Percentiles rank a stretch among this genome's conserved stretches.
Evolutionary conservation across 495 filamentous ascomycete genomes (phyloP).

Genomic region (Staphylotrichum tortipilum): DNA sequence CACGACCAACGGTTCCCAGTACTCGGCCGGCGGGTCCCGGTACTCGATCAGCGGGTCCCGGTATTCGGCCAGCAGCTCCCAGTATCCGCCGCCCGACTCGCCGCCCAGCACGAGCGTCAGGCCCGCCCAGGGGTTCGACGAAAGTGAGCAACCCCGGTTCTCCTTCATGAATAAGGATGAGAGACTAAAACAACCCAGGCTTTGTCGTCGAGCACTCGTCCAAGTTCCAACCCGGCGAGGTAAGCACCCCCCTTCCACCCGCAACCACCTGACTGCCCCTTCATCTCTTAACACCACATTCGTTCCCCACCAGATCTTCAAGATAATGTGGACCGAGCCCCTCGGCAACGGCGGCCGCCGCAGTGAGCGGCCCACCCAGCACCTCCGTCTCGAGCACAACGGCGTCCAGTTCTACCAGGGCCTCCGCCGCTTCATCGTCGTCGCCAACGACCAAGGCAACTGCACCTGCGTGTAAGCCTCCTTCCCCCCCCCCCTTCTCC

Average conservation of each 20-base stretch:
- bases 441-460: conserved; percentile 39
- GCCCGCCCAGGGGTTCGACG: too few relatives aligned
- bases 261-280: too few relatives aligned
- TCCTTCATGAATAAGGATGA: too few relatives aligned
- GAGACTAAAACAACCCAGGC: conserved; percentile 18
- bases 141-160: too few relatives aligned
- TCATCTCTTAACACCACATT: too few relatives aligned
- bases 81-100: too few relatives aligned
- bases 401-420: conserved; percentile 30
- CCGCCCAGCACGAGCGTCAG: too few relatives aligned
- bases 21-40: neutral
- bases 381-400: conserved; percentile 15
- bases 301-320: conserved; percentile 32
- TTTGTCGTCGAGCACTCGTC: conserved; percentile 33
- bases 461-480: conserved; percentile 41
- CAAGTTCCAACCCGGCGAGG: conserved; percentile 35
- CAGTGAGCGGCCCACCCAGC: conserved; percentile 24
- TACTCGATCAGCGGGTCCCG: neutral
- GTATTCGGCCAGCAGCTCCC: neutral
- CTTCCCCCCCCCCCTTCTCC: too few relatives aligned
- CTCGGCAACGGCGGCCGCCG: conserved; percentile 20
- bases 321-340: conserved; percentile 41
- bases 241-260: conserved; percentile 18
- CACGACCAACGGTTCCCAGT: neutral
- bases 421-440: conserved; percentile 40